phyloP scores from a whole-genome alignment of 1,284 basidiomycete species.

The Pascua guehoae region DNA sequence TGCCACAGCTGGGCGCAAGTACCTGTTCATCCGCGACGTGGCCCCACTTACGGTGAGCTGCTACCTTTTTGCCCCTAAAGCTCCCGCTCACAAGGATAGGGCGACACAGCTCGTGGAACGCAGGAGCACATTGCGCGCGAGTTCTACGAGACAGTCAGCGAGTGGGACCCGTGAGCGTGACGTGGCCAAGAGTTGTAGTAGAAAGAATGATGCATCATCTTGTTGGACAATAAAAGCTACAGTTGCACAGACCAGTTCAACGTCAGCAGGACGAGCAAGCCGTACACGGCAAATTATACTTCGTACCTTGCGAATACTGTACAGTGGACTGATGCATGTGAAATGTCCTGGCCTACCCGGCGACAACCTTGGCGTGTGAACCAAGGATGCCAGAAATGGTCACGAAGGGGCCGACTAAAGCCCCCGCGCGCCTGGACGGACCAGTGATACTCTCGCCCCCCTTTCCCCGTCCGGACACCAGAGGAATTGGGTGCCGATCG shows the following conservation, averaged over 20 bases:
- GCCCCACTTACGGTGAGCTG: constrained; percentile 4
- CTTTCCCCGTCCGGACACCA: constrained; percentile 46
- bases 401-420: constrained; percentile 22
- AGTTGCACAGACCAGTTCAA: too few species aligned
- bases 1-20: constrained; percentile 67
- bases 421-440: constrained; percentile 14
- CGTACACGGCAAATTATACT: too few species aligned
- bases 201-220: background rate
- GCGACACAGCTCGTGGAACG: constrained; percentile 63
- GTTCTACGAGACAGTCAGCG: constrained; percentile 77
- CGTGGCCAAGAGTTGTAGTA: background rate
- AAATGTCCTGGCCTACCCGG: constrained; percentile 17
- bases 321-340: too few species aligned
- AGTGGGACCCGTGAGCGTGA: constrained; percentile 55
- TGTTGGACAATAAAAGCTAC: background rate
- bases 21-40: constrained; percentile 64
- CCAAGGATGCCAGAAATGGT: constrained; percentile 13
- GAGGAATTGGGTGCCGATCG: constrained; percentile 41
- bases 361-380: constrained; percentile 6
- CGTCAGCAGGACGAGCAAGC: too few species aligned
- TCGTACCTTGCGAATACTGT: too few species aligned
- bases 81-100: constrained; percentile 14
- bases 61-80: background rate
- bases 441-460: constrained; percentile 33
- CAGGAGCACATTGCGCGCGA: constrained; percentile 78